phyloP scores from a whole-genome alignment of 371 early-diverging fungal genomes.

The Circinella minor region DNA sequence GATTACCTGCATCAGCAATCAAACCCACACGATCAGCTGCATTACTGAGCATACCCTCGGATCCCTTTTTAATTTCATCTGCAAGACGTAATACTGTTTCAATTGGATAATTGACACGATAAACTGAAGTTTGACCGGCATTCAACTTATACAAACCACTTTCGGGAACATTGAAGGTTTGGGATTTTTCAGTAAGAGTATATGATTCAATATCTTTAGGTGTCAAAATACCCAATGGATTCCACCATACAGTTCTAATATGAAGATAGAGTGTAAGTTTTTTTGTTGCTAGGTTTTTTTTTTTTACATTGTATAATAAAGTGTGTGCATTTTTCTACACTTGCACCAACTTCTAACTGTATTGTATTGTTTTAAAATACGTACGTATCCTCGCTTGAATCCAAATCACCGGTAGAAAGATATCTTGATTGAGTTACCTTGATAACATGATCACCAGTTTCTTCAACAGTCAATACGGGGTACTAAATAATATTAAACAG shows the following conservation, averaged over 20 bases:
- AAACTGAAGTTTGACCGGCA: constrained; percentile 63
- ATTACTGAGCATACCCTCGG: constrained; percentile 52
- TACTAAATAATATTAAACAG: constrained; percentile 37
- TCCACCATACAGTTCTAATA: constrained; percentile 51
- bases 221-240: constrained; percentile 63
- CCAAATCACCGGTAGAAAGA: constrained; percentile 77
- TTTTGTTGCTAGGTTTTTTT: neutral
- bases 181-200: constrained; percentile 52
- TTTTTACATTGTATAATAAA: constrained; percentile 37
- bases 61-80: constrained; percentile 55
- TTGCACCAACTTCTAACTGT: too few species aligned
- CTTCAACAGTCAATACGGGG: constrained; percentile 74
- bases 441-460: constrained; percentile 42
- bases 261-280: neutral
- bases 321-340: constrained; percentile 19
- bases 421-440: constrained; percentile 77
- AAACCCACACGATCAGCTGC: constrained; percentile 74
- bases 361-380: neutral
- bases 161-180: constrained; percentile 45
- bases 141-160: constrained; percentile 60
- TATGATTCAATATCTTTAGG: constrained; percentile 35
- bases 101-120: constrained; percentile 74
- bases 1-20: constrained; percentile 66
- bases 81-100: constrained; percentile 58
- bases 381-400: constrained; percentile 60